Percentiles rank a stretch among this genome's conserved stretches.
phyloP scores from a whole-genome alignment of 2,329 filamentous ascomycete species.

The Rhytidhysteron rufulum region DNA sequence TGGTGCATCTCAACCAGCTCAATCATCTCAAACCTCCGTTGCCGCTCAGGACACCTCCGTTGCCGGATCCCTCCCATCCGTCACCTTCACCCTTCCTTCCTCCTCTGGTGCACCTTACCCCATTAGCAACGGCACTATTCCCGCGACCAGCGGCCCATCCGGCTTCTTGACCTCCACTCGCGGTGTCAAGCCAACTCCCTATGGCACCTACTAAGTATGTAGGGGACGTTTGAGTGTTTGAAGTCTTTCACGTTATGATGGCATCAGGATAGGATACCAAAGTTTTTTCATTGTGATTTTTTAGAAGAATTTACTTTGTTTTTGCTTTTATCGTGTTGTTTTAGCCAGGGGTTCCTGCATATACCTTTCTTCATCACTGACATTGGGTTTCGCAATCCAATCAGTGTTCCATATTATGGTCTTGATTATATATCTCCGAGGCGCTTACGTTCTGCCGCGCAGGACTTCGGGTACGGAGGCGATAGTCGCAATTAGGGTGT shows the following conservation, averaged over 20 bases:
- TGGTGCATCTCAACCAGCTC: conserved; percentile 2
- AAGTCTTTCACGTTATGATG: neutral
- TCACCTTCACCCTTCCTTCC: neutral
- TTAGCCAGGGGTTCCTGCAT: conserved; percentile 2
- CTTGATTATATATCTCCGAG: too few species aligned
- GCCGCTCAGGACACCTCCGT: neutral
- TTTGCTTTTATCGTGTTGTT: neutral
- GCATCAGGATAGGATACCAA: neutral
- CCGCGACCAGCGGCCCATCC: neutral
- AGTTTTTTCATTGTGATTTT: neutral
- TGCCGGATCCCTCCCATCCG: neutral
- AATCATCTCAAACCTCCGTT: neutral
- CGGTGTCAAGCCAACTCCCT: neutral
- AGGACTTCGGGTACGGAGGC: too few species aligned
- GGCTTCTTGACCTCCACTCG: neutral
- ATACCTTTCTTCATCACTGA: too few species aligned
- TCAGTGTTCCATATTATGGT: too few species aligned
- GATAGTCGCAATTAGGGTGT: too few species aligned
- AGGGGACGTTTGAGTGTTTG: neutral
- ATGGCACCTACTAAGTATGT: neutral
- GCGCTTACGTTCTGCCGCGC: too few species aligned
- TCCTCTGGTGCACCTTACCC: conserved; percentile 1
- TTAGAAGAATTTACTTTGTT: neutral
- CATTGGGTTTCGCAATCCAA: too few species aligned
- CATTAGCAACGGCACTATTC: conserved; percentile 1